Evolutionary conservation across 352 stramenopile genomes (phyloP), one percentile per base, ranked within the genome.

Genomic region (Aphanomyces stellatus): DNA sequence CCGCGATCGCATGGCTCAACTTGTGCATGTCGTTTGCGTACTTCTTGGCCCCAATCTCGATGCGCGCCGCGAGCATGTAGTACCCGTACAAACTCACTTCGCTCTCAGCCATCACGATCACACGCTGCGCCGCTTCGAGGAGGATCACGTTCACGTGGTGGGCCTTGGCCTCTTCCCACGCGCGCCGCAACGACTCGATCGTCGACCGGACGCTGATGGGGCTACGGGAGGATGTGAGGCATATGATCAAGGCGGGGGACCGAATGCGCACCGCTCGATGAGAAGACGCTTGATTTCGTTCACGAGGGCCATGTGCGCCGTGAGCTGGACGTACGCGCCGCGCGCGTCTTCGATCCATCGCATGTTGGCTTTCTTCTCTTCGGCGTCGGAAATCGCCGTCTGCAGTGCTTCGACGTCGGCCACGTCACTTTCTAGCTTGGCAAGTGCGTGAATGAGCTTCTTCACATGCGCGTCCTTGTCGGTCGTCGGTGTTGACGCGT

Each of bases 1-100:
- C 80, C 6, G 30, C 27, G 24, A 93, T 77, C 53, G 77, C 88
- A 41, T 82, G 77, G 48, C 85, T 81, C 10, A 93, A 74, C 0
- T 82, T 79, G 37, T 75, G 74, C 53, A 93, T 88, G 49, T 86
- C 77, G 22, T 73, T 76, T 11, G 60, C 51, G 64, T 87, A 70
- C 33, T 78, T 76, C 69, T 78, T 78, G 0, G 79, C 77, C 43
- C 81, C 82, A 17, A 82, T 68, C 24, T 77, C 72, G 53, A 93
- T 87, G 53, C 80, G 84, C 43, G 71, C 71, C 43, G 81, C 88
- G 27, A 91, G 71, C 24, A 80, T 77, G 43, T 90, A 74, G 41
- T 77, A 88, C 6, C 85, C 82, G 49, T 87, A 93, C n/a, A 93
- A 75, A 57, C 78, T 91, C 43, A 82, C 90, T 66, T 93, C 85